These are phyloP conservation scores for Tylopilus intermedius DNA, from an alignment of 768 basidiomycete species.

Conservation along the genomic window DNA sequence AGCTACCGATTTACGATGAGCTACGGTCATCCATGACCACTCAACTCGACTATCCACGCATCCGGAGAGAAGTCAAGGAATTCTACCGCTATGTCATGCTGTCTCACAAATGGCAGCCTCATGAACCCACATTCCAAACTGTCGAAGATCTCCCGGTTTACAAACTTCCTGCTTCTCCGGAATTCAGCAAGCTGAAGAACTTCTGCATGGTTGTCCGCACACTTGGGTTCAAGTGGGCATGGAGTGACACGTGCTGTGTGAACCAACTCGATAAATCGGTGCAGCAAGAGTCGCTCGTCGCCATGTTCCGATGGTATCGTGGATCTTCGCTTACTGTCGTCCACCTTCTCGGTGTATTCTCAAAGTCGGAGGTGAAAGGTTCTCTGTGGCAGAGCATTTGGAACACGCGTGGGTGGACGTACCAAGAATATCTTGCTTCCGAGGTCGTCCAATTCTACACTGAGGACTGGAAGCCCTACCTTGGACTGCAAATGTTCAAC, in stretches of 20 bases:
- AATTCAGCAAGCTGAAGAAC: not conserved
- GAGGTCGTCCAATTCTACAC: constrained; percentile 8
- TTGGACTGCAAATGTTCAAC: not conserved
- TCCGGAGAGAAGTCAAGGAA: not conserved
- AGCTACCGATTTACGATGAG: not conserved
- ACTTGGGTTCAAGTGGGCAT: not conserved
- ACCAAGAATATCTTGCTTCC: constrained; percentile 8
- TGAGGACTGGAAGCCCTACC: constrained; percentile 11
- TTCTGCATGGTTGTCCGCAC: not conserved
- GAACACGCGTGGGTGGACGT: constrained; percentile 14
- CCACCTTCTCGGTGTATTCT: not conserved
- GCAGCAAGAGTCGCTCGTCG: not conserved
- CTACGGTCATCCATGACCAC: not conserved
- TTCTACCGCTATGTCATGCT: not conserved
- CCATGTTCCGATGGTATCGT: not conserved
- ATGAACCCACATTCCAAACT: not conserved
- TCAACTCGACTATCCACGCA: not conserved
- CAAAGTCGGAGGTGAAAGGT: not conserved
- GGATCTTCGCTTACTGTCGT: not conserved
- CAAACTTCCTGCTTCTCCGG: not conserved
- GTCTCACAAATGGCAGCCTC: not conserved
- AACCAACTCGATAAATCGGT: not conserved
- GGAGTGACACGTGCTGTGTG: not conserved
- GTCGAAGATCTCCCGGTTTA: not conserved
- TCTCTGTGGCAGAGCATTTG: constrained; percentile 2